A percentile compares a stretch with the other conserved stretches of the same genome.
Evolutionary conservation across 129 eudicot species (phyloP).

Genomic region (Arctium minus): DNA sequence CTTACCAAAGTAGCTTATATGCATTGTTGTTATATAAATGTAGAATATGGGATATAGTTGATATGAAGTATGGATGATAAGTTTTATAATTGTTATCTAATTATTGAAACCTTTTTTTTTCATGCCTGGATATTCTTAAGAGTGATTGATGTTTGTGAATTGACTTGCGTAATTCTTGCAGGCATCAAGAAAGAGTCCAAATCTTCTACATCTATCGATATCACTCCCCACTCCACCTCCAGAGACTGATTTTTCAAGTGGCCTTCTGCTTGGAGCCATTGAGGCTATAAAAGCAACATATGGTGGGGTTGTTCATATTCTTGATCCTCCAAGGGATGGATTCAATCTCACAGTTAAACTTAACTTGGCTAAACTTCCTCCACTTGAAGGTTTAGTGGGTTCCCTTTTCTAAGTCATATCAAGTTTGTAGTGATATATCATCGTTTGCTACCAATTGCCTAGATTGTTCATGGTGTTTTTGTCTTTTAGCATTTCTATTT

Average conservation of each 20-base stretch:
- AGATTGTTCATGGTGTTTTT: not conserved
- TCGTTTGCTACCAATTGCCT: not conserved
- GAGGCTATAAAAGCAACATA: slow-evolving; percentile 89
- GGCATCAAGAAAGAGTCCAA: slow-evolving; percentile 87
- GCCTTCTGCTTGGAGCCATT: slow-evolving; percentile 91
- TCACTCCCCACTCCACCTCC: slow-evolving; percentile 90
- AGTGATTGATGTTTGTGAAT: not conserved
- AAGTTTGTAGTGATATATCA: slow-evolving; percentile 24
- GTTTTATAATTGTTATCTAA: not conserved
- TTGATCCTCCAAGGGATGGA: slow-evolving; percentile 99
- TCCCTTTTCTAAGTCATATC: slow-evolving; percentile 34
- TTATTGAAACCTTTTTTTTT: not conserved
- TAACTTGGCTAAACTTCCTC: slow-evolving; percentile 88
- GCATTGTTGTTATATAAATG: not conserved
- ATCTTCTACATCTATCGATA: slow-evolving; percentile 60
- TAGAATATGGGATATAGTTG: not conserved
- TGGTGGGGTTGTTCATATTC: slow-evolving; percentile 68
- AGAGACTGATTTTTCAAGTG: slow-evolving; percentile 62
- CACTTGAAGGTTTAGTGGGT: slow-evolving; percentile 71
- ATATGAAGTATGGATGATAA: not conserved
- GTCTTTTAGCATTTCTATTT: not conserved
- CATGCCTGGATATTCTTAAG: not conserved
- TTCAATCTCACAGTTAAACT: slow-evolving; percentile 84
- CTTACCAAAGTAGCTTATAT: not conserved
- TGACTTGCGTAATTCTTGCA: slow-evolving; percentile 30